Conservation (phyloP, 1,139 yeast species). For the Geotrichum restrictum region DNA sequence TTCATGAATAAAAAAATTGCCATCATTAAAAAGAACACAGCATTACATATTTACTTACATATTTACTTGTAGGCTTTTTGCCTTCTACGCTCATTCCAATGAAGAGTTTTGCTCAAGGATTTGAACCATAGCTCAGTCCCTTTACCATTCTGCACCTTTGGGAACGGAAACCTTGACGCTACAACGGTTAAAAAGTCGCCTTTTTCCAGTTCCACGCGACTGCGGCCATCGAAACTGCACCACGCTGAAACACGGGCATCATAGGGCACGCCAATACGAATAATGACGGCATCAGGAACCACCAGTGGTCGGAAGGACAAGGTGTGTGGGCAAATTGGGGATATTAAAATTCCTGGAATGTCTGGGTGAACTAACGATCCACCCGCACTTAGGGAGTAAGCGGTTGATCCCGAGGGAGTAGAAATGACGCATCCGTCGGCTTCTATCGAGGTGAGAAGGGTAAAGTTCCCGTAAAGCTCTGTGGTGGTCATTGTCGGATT, state of each 20-base stretch:
- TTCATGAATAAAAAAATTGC: background rate
- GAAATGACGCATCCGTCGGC: conserved; percentile 84
- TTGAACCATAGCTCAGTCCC: conserved; percentile 49
- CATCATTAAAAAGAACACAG: too few relatives aligned
- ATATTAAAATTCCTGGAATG: conserved; percentile 71
- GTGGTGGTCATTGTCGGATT: conserved; percentile 72
- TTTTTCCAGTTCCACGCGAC: conserved; percentile 57
- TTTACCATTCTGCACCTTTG: conserved; percentile 54
- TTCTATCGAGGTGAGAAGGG: conserved; percentile 73
- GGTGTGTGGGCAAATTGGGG: conserved; percentile 85
- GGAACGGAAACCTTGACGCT: conserved; percentile 71
- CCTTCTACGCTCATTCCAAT: conserved; percentile 54
- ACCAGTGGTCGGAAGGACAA: conserved; percentile 78
- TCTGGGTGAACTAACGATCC: conserved; percentile 86
- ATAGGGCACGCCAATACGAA: conserved; percentile 65
- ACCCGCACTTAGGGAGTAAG: conserved; percentile 81
- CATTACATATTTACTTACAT: background rate
- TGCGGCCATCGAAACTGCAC: conserved; percentile 80
- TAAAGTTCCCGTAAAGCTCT: conserved; percentile 72
- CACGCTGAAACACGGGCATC: conserved; percentile 68
- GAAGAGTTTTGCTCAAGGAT: conserved; percentile 46
- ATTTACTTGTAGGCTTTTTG: conserved; percentile 32
- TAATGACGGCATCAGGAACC: conserved; percentile 64
- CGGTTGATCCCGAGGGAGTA: conserved; percentile 90
- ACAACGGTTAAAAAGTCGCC: conserved; percentile 71